Percentiles rank a stretch among this genome's conserved stretches.
These are phyloP conservation scores for Hortiboletus rubellus DNA, from an alignment of 1,284 basidiomycete species.

Conservation along the genomic window DNA sequence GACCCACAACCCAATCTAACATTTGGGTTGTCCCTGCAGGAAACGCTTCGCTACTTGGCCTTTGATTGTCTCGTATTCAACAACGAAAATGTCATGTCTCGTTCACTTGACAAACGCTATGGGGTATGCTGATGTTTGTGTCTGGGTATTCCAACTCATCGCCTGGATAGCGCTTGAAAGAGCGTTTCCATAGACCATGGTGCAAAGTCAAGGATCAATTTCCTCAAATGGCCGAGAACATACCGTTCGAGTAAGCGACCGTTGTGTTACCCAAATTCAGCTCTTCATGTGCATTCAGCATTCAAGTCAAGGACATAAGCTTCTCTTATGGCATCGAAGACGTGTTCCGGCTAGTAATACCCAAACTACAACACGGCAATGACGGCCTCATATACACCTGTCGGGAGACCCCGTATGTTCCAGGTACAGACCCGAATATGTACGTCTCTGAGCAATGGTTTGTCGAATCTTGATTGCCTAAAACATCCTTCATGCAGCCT, in stretches of 20 bases:
- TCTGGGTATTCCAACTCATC: conserved; percentile 9
- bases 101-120: conserved; percentile 84
- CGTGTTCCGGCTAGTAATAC: conserved; percentile 84
- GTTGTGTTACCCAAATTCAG: conserved; percentile 3
- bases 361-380: conserved; percentile 88
- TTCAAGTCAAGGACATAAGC: conserved; percentile 86
- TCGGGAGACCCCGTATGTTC: conserved; percentile 78
- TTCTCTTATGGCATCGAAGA: conserved; percentile 87
- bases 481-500: conserved; percentile 51
- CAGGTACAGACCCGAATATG: conserved; percentile 95
- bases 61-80: conserved; percentile 95
- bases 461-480: background rate
- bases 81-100: conserved; percentile 83
- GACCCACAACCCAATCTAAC: background rate
- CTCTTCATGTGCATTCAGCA: conserved; percentile 44
- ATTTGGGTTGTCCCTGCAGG: conserved; percentile 44
- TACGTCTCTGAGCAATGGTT: conserved; percentile 63
- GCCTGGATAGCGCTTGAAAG: conserved; percentile 66
- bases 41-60: conserved; percentile 79
- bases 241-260: conserved; percentile 82
- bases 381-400: conserved; percentile 98
- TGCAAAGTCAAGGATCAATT: conserved; percentile 67
- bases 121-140: conserved; percentile 57
- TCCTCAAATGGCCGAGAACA: conserved; percentile 60
- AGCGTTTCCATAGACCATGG: conserved; percentile 85